Conservation (phyloP, 352 stramenopile genomes). For the Pythium myriotylum region DNA sequence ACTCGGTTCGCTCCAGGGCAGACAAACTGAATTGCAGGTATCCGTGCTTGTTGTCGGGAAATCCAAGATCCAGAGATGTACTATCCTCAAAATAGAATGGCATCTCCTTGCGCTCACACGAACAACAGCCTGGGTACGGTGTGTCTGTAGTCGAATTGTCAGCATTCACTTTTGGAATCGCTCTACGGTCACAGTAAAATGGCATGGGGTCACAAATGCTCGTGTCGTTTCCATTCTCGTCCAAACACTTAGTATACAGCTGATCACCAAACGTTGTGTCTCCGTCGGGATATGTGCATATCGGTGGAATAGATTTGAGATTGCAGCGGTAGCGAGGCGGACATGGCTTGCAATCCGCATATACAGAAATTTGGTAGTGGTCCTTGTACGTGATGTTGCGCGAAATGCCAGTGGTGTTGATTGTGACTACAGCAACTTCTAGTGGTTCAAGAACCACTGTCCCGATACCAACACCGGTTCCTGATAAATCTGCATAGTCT, state of each 20-base stretch:
- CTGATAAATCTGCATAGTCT: constrained; percentile 80
- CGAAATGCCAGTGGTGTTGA: constrained; percentile 90
- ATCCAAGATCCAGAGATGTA: constrained; percentile 62
- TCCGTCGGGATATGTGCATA: constrained; percentile 70
- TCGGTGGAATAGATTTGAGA: constrained; percentile 36
- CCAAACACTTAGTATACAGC: constrained; percentile 56
- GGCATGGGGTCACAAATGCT: constrained; percentile 63
- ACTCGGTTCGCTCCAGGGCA: constrained; percentile 74
- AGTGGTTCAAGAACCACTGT: constrained; percentile 82
- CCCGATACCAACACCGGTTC: constrained; percentile 54
- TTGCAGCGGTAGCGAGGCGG: constrained; percentile 92
- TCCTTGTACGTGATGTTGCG: constrained; percentile 96
- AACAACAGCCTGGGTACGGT: constrained; percentile 76
- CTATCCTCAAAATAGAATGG: constrained; percentile 89
- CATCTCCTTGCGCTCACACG: constrained; percentile 86
- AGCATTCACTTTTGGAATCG: constrained; percentile 24
- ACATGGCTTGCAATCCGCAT: constrained; percentile 95
- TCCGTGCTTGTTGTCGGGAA: constrained; percentile 95
- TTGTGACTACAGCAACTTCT: constrained; percentile 92
- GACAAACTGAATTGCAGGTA: constrained; percentile 92
- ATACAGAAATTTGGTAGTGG: constrained; percentile 95
- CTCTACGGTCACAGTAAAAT: constrained; percentile 59
- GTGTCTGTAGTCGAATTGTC: constrained; percentile 27
- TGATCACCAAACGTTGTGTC: constrained; percentile 43
- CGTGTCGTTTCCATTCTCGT: constrained; percentile 35